Evolutionary conservation across 2,329 filamentous ascomycete species (phyloP).

Genomic region (Fusarium beomiforme): DNA sequence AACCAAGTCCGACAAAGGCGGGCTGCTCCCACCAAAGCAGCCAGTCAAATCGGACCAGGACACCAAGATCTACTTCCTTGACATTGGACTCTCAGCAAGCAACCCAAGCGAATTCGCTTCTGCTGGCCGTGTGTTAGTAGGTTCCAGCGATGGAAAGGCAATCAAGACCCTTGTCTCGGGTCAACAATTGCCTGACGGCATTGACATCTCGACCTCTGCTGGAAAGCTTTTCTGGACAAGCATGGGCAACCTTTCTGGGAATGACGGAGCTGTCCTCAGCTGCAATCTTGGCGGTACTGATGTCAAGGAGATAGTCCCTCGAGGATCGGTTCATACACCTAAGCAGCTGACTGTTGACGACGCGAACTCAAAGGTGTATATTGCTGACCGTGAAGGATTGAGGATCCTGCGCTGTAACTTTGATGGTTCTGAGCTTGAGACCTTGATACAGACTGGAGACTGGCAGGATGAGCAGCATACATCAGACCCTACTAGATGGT

Average conservation of each 20-base stretch:
- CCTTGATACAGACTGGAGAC: not conserved
- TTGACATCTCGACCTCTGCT: not conserved
- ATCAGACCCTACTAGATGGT: not conserved
- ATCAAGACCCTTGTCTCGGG: not conserved
- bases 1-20: slow-evolving; percentile 2
- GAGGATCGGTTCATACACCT: not conserved
- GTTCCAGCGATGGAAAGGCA: accelerated
- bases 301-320: not conserved
- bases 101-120: not conserved
- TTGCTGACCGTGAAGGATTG: slow-evolving; percentile 8
- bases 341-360: not conserved
- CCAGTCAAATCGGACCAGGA: accelerated
- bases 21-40: not conserved
- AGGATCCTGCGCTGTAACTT: not conserved
- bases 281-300: not conserved
- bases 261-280: not conserved
- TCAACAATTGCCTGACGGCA: not conserved
- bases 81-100: accelerated
- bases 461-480: not conserved
- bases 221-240: not conserved
- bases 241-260: not conserved
- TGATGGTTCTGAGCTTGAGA: not conserved
- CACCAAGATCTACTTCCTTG: not conserved
- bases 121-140: not conserved
- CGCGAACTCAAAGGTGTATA: not conserved